Evolutionary conservation across 371 early-diverging fungal species (phyloP).

Genomic region (Mucor ambiguus): DNA sequence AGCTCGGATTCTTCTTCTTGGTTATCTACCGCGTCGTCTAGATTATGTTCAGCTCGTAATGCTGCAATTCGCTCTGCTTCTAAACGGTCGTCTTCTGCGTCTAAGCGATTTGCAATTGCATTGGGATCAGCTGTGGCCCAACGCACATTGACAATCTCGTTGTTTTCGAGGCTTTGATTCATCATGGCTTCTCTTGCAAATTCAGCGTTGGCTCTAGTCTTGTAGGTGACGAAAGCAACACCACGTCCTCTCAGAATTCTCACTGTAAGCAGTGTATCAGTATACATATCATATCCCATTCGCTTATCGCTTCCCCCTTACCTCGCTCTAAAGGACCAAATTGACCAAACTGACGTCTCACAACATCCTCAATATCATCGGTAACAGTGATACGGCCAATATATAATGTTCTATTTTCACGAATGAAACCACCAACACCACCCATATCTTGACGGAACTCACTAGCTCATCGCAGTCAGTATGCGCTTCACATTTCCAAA

Average conservation of each 20-base stretch:
- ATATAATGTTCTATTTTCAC: constrained; percentile 76
- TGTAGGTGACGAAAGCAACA: constrained; percentile 83
- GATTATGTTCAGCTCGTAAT: constrained; percentile 29
- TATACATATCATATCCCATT: not conserved
- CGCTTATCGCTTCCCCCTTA: constrained; percentile 27
- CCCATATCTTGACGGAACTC: constrained; percentile 88
- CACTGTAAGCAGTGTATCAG: constrained; percentile 26
- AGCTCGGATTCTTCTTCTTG: constrained; percentile 65
- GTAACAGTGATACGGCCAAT: constrained; percentile 71
- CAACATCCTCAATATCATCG: constrained; percentile 61
- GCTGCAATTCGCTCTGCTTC: constrained; percentile 17
- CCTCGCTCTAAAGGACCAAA: constrained; percentile 81
- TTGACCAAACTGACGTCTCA: constrained; percentile 71
- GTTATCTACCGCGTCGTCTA: constrained; percentile 47
- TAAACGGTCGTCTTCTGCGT: constrained; percentile 23
- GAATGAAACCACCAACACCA: constrained; percentile 84
- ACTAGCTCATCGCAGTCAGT: constrained; percentile 22
- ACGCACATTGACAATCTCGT: constrained; percentile 58
- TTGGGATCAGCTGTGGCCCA: constrained; percentile 90
- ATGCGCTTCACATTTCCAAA: not conserved
- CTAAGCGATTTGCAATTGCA: constrained; percentile 56
- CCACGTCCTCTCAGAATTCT: constrained; percentile 67
- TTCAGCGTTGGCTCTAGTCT: constrained; percentile 73
- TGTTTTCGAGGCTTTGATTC: constrained; percentile 76
- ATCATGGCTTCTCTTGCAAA: constrained; percentile 93